phyloP scores from a whole-genome alignment of 352 stramenopile genomes.

The Globisporangium spinosum region DNA sequence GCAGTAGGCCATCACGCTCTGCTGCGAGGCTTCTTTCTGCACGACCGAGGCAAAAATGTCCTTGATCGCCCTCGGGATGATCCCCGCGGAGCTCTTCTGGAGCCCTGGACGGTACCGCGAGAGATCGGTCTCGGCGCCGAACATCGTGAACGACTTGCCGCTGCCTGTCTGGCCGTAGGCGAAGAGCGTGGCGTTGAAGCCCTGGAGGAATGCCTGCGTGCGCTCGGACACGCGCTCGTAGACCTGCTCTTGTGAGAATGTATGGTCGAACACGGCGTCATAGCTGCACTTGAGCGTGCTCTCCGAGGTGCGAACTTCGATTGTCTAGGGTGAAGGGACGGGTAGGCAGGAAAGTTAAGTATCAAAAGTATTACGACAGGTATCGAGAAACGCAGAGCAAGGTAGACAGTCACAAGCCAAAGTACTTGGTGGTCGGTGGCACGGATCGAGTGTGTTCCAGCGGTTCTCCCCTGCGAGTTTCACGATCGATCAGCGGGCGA shows the following conservation, averaged over 20 bases:
- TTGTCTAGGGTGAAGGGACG: slow-evolving; percentile 37
- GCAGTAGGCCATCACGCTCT: slow-evolving; percentile 59
- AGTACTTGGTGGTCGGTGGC: slow-evolving; percentile 43
- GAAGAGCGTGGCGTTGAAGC: slow-evolving; percentile 85
- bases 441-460: slow-evolving; percentile 35
- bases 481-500: slow-evolving; percentile 69
- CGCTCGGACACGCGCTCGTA: slow-evolving; percentile 77
- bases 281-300: slow-evolving; percentile 76
- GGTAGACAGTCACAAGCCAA: not conserved
- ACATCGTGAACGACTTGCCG: slow-evolving; percentile 89
- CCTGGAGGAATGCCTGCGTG: slow-evolving; percentile 71
- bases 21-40: slow-evolving; percentile 38
- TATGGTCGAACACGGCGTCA: slow-evolving; percentile 77
- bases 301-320: slow-evolving; percentile 70
- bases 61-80: slow-evolving; percentile 89
- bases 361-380: not conserved
- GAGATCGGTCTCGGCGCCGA: slow-evolving; percentile 65
- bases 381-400: no score
- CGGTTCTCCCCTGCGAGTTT: slow-evolving; percentile 34
- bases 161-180: slow-evolving; percentile 83
- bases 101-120: slow-evolving; percentile 70
- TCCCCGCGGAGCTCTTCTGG: slow-evolving; percentile 77
- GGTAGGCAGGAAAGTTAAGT: not conserved
- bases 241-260: slow-evolving; percentile 70
- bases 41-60: slow-evolving; percentile 76